Evolutionary conservation across 768 basidiomycete species (phyloP).

Genomic region (Phanerochaete sordida): DNA sequence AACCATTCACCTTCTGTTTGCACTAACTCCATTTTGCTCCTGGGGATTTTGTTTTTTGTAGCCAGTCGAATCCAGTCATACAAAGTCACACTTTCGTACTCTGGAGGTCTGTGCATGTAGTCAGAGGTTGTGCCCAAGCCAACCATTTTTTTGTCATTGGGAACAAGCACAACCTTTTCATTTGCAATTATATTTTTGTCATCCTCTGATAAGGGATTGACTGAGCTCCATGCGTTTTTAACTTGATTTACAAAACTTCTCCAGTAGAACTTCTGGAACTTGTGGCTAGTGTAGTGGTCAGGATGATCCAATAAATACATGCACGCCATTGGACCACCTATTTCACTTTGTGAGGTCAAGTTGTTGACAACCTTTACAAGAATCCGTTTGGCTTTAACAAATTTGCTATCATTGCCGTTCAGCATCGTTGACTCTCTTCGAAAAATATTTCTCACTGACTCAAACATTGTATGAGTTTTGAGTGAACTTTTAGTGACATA

Average conservation of each 20-base stretch:
- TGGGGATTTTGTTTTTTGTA: background rate
- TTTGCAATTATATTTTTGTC: background rate
- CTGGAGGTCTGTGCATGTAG: background rate
- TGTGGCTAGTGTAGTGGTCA: slow-evolving; percentile 8
- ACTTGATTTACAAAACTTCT: background rate
- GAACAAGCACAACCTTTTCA: background rate
- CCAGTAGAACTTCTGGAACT: slow-evolving; percentile 7
- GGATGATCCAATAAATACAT: background rate
- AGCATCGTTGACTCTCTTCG: slow-evolving; percentile 21
- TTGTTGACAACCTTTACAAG: slow-evolving; percentile 5
- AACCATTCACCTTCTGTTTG: background rate
- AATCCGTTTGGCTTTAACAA: slow-evolving; percentile 9
- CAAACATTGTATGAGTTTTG: slow-evolving; percentile 37
- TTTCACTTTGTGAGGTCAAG: background rate
- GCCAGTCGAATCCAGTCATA: slow-evolving; percentile 20
- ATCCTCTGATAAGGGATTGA: background rate
- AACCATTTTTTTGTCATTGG: background rate
- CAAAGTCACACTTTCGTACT: background rate
- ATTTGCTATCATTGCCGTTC: background rate
- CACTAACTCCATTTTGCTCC: background rate
- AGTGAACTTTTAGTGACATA: slow-evolving; percentile 40
- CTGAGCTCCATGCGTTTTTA: background rate
- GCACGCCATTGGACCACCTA: slow-evolving; percentile 1
- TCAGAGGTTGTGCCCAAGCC: background rate
- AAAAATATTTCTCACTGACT: slow-evolving; percentile 25